A percentile compares a stretch with the other conserved stretches of the same genome.
Conservation (phyloP, 192 early-diverging fungal genomes). For the Mortierella claussenii region DNA sequence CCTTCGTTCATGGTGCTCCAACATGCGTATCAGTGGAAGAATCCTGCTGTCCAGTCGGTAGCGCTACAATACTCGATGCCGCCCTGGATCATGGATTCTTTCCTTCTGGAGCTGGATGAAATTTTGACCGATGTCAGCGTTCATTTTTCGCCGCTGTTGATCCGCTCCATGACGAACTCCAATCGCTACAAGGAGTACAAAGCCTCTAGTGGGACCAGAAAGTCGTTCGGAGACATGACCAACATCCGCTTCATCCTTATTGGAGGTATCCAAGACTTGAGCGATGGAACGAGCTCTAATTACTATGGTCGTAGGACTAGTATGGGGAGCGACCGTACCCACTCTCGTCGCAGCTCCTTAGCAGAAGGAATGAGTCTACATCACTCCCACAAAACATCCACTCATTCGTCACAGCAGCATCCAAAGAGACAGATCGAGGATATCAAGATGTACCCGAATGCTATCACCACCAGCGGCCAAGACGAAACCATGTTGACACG, state of each 20-base stretch:
- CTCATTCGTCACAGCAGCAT: constrained; percentile 45
- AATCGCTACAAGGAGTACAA: constrained; percentile 53
- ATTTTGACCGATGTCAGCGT: constrained; percentile 57
- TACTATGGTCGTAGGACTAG: constrained; percentile 54
- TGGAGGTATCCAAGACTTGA: constrained; percentile 62
- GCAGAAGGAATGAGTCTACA: constrained; percentile 36
- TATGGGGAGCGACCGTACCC: constrained; percentile 55
- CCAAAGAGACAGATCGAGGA: constrained; percentile 51
- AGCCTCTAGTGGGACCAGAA: constrained; percentile 34
- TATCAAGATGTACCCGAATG: constrained; percentile 55
- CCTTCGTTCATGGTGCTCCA: constrained; percentile 56
- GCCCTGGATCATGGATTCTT: constrained; percentile 66
- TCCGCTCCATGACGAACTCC: constrained; percentile 41
- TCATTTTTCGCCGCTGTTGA: constrained; percentile 56
- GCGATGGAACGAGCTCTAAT: constrained; percentile 34
- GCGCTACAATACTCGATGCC: constrained; percentile 50
- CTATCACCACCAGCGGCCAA: constrained; percentile 19
- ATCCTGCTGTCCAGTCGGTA: constrained; percentile 58
- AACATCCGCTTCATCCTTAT: constrained; percentile 58
- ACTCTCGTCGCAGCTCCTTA: constrained; percentile 49
- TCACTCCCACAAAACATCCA: constrained; percentile 60
- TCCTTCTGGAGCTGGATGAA: constrained; percentile 56
- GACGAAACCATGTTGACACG: constrained; percentile 32
- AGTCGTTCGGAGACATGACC: constrained; percentile 47
- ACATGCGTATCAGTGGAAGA: constrained; percentile 58